Evolutionary conservation across 179 eudicot genomes (phyloP).

Genomic region (Drosera spatulata): DNA sequence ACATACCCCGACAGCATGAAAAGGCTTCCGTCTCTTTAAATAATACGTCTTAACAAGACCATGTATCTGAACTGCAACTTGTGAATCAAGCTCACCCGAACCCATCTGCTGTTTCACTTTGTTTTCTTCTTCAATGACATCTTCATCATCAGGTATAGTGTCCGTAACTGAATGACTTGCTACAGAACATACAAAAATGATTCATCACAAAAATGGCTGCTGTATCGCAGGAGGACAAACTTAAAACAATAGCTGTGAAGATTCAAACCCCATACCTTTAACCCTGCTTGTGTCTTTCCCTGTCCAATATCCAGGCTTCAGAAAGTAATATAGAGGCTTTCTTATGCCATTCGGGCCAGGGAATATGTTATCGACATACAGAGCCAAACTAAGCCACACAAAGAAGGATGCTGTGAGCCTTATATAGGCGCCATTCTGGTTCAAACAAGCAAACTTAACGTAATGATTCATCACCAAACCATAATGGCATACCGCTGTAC

Average conservation of each 20-base stretch:
- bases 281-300: conserved; percentile 70
- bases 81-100: conserved; percentile 47
- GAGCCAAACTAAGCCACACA: conserved; percentile 73
- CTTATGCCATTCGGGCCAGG: conserved; percentile 87
- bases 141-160: conserved; percentile 63
- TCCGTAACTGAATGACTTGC: conserved; percentile 57
- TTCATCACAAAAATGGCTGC: background rate
- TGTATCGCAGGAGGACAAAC: background rate
- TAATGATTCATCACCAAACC: background rate
- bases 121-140: conserved; percentile 76
- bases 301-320: conserved; percentile 81
- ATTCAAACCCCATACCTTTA: conserved; percentile 30
- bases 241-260: background rate
- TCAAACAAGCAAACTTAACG: conserved; percentile 6
- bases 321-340: conserved; percentile 60
- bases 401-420: conserved; percentile 46
- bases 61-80: conserved; percentile 76
- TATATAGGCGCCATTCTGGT: conserved; percentile 56
- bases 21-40: conserved; percentile 66
- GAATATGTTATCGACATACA: conserved; percentile 81
- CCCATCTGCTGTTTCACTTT: conserved; percentile 46
- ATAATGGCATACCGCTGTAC: background rate
- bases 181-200: conserved; percentile 23
- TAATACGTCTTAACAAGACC: conserved; percentile 79
- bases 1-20: conserved; percentile 77